These are phyloP conservation scores for Chlorella sp. DNA, from an alignment of 139 green algal species.

Conservation along the genomic window DNA sequence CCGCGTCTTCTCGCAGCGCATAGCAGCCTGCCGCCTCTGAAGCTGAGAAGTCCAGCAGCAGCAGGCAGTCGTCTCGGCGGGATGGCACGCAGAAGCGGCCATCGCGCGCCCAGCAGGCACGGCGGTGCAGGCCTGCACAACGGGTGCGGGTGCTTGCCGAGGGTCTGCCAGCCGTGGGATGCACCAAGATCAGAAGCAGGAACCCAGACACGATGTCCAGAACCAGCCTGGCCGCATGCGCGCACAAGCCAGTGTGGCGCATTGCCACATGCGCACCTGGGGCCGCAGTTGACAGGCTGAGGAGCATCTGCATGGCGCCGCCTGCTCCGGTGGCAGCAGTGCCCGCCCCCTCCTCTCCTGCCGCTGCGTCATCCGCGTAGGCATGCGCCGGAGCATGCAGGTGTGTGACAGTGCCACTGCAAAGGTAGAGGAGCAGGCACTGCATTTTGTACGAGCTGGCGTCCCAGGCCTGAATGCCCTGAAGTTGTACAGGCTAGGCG, in stretches of 20 bases:
- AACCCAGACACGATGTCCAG: too few relatives aligned
- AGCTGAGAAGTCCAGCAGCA: constrained; percentile 32
- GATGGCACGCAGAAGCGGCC: constrained; percentile 43
- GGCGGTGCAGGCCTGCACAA: constrained; percentile 29
- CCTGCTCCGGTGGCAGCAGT: not conserved
- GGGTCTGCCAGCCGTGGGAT: too few relatives aligned
- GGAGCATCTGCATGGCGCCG: constrained; percentile 21
- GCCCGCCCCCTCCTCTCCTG: not conserved
- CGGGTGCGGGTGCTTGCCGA: not conserved
- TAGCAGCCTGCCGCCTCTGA: constrained; percentile 19
- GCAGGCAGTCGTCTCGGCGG: constrained; percentile 30
- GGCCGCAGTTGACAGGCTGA: constrained; percentile 18
- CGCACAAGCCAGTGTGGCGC: too few relatives aligned
- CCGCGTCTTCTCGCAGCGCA: not conserved
- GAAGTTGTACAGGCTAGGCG: too few relatives aligned
- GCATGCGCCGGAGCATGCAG: constrained; percentile 43
- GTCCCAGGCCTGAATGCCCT: too few relatives aligned
- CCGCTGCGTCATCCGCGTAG: not conserved
- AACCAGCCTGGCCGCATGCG: too few relatives aligned
- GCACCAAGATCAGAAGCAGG: too few relatives aligned
- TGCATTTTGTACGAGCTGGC: too few relatives aligned
- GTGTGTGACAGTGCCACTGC: constrained; percentile 28
- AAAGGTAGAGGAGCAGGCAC: too few relatives aligned
- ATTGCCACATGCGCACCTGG: constrained; percentile 4
- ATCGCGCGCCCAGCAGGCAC: constrained; percentile 31